These are phyloP conservation scores for Psilocybe cubensis DNA, from an alignment of 768 basidiomycete species.

Conservation along the genomic window DNA sequence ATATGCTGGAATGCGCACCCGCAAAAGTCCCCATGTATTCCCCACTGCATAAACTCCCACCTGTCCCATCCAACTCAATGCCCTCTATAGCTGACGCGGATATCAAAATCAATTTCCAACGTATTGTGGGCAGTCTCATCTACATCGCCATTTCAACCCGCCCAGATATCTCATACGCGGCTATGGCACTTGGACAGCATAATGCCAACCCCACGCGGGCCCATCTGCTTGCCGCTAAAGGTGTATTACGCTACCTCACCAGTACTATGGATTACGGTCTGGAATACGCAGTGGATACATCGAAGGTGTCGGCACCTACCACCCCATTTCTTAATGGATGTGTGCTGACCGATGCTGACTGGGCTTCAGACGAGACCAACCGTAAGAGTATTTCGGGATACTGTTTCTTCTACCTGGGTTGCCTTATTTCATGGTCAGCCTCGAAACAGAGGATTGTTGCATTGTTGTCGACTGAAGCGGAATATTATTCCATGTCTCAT, in stretches of 20 bases:
- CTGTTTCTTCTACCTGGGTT: slow-evolving; percentile 32
- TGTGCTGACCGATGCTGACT: slow-evolving; percentile 34
- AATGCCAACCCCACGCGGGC: slow-evolving; percentile 25
- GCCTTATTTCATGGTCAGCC: slow-evolving; percentile 35
- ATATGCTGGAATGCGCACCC: slow-evolving; percentile 14
- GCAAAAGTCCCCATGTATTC: neutral
- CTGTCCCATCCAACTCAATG: slow-evolving; percentile 9
- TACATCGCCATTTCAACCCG: slow-evolving; percentile 34
- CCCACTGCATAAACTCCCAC: slow-evolving; percentile 5
- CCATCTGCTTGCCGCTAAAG: slow-evolving; percentile 35
- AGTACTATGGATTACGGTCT: slow-evolving; percentile 27
- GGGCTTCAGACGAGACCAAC: slow-evolving; percentile 29
- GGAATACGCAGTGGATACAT: slow-evolving; percentile 14
- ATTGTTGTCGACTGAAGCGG: slow-evolving; percentile 38
- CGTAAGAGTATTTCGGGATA: slow-evolving; percentile 38
- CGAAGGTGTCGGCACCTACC: neutral
- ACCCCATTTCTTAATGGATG: slow-evolving; percentile 3
- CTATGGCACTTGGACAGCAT: slow-evolving; percentile 32
- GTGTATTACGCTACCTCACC: slow-evolving; percentile 33
- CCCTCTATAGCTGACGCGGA: slow-evolving; percentile 18
- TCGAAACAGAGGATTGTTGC: slow-evolving; percentile 36
- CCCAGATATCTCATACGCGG: slow-evolving; percentile 37
- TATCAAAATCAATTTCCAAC: slow-evolving; percentile 17
- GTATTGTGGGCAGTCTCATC: slow-evolving; percentile 27
- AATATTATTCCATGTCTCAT: slow-evolving; percentile 38